phyloP scores from a whole-genome alignment of 768 basidiomycete genomes.

The Trametes cubensis region DNA sequence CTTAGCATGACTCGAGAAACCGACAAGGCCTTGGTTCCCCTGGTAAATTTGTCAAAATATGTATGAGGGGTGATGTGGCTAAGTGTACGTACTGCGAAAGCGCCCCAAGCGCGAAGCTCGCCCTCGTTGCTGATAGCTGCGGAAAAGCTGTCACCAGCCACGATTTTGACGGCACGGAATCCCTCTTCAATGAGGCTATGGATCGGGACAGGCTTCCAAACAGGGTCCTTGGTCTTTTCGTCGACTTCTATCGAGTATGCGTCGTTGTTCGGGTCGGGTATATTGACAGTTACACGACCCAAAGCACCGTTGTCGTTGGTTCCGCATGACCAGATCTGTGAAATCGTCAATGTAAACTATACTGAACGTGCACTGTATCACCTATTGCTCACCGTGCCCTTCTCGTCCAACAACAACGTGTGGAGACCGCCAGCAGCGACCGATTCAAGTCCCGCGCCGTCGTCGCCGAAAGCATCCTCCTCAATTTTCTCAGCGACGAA shows the following conservation, averaged over 20 bases:
- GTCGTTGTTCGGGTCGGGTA: conserved; percentile 61
- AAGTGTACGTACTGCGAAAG: conserved; percentile 71
- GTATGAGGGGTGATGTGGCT: neutral
- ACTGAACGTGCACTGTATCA: conserved; percentile 4
- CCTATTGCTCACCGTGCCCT: conserved; percentile 72
- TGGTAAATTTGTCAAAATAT: conserved; percentile 30
- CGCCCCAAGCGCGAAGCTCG: conserved; percentile 84
- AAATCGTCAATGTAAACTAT: neutral
- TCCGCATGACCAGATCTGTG: conserved; percentile 81
- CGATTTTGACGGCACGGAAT: conserved; percentile 82
- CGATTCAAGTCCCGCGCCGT: conserved; percentile 77
- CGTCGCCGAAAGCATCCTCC: conserved; percentile 68
- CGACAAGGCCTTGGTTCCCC: conserved; percentile 82
- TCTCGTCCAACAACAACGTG: conserved; percentile 85
- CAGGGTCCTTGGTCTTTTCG: conserved; percentile 26
- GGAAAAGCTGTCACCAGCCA: conserved; percentile 86
- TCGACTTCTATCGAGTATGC: conserved; percentile 58
- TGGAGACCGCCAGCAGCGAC: conserved; percentile 88
- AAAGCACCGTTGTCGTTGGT: conserved; percentile 89
- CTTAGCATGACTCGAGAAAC: conserved; percentile 69
- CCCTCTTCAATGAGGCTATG: conserved; percentile 72
- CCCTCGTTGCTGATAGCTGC: conserved; percentile 82
- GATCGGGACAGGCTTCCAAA: conserved; percentile 48
- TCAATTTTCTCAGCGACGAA: conserved; percentile 80
- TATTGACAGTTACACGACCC: conserved; percentile 71